Base-by-base conservation (phyloP, 495 filamentous ascomycete species). In the Poronia punctata region DNA sequence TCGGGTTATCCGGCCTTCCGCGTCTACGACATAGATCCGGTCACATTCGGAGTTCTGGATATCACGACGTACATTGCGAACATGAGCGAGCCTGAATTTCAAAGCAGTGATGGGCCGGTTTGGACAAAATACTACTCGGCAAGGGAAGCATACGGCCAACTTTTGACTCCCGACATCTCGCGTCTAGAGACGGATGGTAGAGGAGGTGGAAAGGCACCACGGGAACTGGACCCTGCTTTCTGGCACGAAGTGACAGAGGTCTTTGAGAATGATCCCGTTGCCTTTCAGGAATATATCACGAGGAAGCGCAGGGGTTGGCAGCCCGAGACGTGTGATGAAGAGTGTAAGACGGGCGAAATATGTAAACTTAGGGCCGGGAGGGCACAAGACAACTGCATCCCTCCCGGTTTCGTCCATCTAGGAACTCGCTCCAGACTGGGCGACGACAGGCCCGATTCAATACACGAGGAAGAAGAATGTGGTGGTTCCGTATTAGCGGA, bases 171-270 rank as follows among this genome's bases (percentile, higher is more conserved):
- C 10, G 62, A 70, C 0, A n/a, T 49, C 12, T 36, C 48, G n/a
- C 23, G 17, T 22, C 15, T 26, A 7, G 16, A 2, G 25, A 33
- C 11, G n/a, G 20, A 14, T 18, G 14, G 26, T 10, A 16, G 26
- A 5, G 7, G 14, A 5, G 7, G 9, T 3, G 12, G 18, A 11
- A 30, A 57, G 53, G 0, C 55, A 59, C 21, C 19, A 53, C 0
- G 25, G 12, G 75, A 78, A 37, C 59, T 78, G 4, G 69, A 67
- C 0, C 66, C 74, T 0, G 70, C 69, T 6, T 78, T 78, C 59
- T 78, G 75, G 75, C 74, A 78, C 49, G 70, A 75, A 50, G 66
- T 78, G 16, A 77, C 75, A 4, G 65, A 50, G 1, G 48, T 57
- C 5, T 32, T 62, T 10, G 50, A 51, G 17, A 17, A 14, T 0